phyloP scores from a whole-genome alignment of 192 early-diverging fungal species.

The Gonapodya sp. region DNA sequence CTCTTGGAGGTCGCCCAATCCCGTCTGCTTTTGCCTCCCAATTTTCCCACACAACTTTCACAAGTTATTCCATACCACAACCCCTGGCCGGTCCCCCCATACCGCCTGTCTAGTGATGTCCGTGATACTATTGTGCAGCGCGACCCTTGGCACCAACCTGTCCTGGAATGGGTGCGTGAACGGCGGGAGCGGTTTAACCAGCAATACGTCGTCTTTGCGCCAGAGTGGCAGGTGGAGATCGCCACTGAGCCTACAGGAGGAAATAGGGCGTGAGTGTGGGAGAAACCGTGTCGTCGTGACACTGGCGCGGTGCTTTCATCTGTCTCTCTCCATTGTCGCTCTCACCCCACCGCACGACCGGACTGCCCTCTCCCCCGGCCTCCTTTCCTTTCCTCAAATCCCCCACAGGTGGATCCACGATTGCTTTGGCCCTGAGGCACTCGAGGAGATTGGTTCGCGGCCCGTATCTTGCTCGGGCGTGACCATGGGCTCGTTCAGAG shows the following conservation, averaged over 20 bases:
- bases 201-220: not conserved
- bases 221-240: not conserved
- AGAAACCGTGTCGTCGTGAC: not conserved
- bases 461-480: not conserved
- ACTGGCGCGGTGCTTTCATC: not conserved
- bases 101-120: no score
- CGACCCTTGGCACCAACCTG: not conserved
- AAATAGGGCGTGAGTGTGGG: not conserved
- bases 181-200: not conserved
- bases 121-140: not conserved
- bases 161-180: not conserved
- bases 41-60: no score
- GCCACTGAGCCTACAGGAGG: not conserved
- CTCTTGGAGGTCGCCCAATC: no score
- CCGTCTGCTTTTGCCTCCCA: no score
- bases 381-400: not conserved
- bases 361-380: no score
- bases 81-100: no score
- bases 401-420: not conserved
- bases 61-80: no score
- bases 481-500: not conserved
- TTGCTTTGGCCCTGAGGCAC: not conserved
- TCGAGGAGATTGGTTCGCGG: not conserved
- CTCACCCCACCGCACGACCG: no score
- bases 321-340: no score